These are phyloP conservation scores for Lactarius trivialis DNA, from an alignment of 768 basidiomycete species.

Conservation along the genomic window DNA sequence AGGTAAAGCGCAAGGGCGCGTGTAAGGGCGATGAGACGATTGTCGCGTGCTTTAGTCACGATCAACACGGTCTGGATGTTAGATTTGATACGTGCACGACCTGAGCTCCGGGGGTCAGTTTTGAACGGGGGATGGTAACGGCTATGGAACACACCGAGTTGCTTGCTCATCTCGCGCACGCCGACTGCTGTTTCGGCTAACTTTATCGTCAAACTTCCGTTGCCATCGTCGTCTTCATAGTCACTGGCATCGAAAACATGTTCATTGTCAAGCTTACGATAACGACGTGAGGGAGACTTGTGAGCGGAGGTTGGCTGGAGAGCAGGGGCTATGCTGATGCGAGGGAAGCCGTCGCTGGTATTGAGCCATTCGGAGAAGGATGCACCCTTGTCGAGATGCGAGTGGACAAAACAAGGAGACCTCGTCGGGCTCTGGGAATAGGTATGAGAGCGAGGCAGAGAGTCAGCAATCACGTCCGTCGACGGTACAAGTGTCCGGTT, in stretches of 20 bases:
- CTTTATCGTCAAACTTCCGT: constrained; percentile 80
- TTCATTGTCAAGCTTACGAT: constrained; percentile 24
- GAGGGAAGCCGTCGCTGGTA: constrained; percentile 25
- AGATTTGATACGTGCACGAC: constrained; percentile 84
- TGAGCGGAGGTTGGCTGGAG: constrained; percentile 30
- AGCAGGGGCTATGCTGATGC: constrained; percentile 47
- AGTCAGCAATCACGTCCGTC: neutral
- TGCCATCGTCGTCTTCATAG: constrained; percentile 65
- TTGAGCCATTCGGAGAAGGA: constrained; percentile 70
- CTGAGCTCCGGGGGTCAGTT: constrained; percentile 35
- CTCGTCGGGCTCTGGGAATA: constrained; percentile 34
- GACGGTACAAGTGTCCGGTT: constrained; percentile 11
- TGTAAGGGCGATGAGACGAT: constrained; percentile 90
- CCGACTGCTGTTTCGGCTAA: constrained; percentile 96
- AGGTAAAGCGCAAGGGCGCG: constrained; percentile 91
- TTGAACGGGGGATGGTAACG: neutral
- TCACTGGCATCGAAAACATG: constrained; percentile 29
- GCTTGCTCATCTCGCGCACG: constrained; percentile 98
- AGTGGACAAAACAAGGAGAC: constrained; percentile 92
- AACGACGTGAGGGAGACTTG: constrained; percentile 24
- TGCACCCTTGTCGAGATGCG: constrained; percentile 76
- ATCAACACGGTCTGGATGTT: constrained; percentile 92
- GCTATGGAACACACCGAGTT: constrained; percentile 60
- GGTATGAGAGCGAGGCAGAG: constrained; percentile 20
- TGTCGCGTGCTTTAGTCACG: constrained; percentile 96